A percentile compares a stretch with the other conserved stretches of the same genome.
phyloP scores from a whole-genome alignment of 1,139 yeast genomes.

The Geotrichum fermentans region DNA sequence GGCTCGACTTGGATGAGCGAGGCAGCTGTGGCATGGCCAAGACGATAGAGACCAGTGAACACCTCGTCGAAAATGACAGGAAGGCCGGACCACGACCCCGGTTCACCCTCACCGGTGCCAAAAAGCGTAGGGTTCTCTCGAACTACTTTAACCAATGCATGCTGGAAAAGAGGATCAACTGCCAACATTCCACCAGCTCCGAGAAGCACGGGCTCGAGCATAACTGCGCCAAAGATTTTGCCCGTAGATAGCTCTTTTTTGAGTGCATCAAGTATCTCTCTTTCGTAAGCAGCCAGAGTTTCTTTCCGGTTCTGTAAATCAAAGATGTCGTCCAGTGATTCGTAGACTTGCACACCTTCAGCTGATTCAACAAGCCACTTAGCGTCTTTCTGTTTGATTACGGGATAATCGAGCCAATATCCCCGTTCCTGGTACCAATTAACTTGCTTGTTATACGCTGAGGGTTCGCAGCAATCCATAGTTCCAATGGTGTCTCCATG shows the following conservation, averaged over 20 bases:
- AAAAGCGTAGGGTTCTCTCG: constrained; percentile 24
- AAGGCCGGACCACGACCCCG: constrained; percentile 28
- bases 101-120: constrained; percentile 1
- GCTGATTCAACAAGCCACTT: constrained; percentile 25
- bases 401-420: constrained; percentile 32
- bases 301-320: constrained; percentile 21
- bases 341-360: constrained; percentile 15
- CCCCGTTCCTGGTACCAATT: constrained; percentile 32
- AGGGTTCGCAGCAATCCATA: constrained; percentile 33
- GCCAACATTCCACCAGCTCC: constrained; percentile 36
- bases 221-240: constrained; percentile 30
- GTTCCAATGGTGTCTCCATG: constrained; percentile 35
- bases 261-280: constrained; percentile 19
- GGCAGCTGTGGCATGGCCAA: constrained; percentile 27
- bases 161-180: constrained; percentile 32
- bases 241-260: constrained; percentile 21
- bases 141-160: constrained; percentile 28
- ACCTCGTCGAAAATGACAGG: constrained; percentile 33
- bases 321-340: constrained; percentile 23
- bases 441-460: constrained; percentile 30
- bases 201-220: constrained; percentile 30
- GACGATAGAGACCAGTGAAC: constrained; percentile 32
- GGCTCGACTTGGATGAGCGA: constrained; percentile 27
- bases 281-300: constrained; percentile 21
- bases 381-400: constrained; percentile 25